These are phyloP conservation scores for Anthoceros angustus DNA, from an alignment of 225 moss, liverwort and hornwort species.

Conservation along the genomic window DNA sequence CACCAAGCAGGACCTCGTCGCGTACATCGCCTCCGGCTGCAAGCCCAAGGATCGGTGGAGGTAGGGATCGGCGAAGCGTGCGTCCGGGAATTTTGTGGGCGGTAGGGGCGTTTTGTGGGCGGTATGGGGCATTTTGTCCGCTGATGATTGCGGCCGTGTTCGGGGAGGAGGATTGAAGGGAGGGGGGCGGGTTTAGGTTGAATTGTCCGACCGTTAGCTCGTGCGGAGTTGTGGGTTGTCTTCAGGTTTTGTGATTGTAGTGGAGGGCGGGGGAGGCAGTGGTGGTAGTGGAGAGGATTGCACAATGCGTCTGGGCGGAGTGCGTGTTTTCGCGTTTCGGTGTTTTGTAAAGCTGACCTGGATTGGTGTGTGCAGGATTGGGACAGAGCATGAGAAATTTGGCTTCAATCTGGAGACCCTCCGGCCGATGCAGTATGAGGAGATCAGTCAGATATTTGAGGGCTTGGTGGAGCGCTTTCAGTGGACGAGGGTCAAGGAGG, in stretches of 20 bases:
- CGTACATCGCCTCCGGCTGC: slow-evolving; percentile 76
- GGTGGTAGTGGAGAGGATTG: too few species aligned
- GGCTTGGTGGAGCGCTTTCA: slow-evolving; percentile 61
- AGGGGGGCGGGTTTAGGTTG: too few species aligned
- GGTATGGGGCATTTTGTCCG: background rate
- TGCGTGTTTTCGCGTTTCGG: too few species aligned
- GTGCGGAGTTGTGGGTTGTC: too few species aligned
- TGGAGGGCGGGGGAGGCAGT: too few species aligned
- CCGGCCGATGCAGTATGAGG: slow-evolving; percentile 55
- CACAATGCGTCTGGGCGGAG: too few species aligned
- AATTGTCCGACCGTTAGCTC: too few species aligned
- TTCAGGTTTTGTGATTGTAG: too few species aligned
- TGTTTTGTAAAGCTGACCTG: background rate
- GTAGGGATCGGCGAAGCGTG: slow-evolving; percentile 16
- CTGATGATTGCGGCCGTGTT: background rate
- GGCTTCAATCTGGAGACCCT: slow-evolving; percentile 63
- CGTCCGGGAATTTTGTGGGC: background rate
- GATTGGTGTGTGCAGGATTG: slow-evolving; percentile 50
- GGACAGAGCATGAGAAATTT: slow-evolving; percentile 96
- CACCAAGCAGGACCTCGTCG: slow-evolving; percentile 55
- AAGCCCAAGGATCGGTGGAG: slow-evolving; percentile 90
- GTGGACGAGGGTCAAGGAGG: slow-evolving; percentile 62
- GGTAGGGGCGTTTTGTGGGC: background rate
- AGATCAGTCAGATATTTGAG: slow-evolving; percentile 42
- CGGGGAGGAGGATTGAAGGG: too few species aligned